These are phyloP conservation scores for Allium sativum DNA, from an alignment of 106 monocot genomes.

Conservation along the genomic window DNA sequence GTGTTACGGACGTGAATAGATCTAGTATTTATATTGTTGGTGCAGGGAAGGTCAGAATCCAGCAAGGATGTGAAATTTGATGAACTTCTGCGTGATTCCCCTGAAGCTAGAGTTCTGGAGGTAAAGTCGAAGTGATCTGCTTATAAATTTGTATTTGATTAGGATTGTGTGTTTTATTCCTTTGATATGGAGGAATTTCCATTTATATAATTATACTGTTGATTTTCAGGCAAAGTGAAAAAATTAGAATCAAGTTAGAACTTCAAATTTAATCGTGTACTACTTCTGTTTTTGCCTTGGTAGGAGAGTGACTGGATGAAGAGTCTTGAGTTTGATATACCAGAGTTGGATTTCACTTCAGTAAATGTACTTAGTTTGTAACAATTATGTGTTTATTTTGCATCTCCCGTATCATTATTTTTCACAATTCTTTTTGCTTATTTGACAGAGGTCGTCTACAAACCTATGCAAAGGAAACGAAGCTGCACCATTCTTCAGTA, in stretches of 20 bases:
- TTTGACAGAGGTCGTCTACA: slow-evolving; percentile 22
- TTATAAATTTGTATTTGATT: no score
- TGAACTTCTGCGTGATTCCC: slow-evolving; percentile 1
- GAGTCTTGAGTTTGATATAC: slow-evolving; percentile 43
- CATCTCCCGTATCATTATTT: no score
- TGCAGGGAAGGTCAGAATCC: slow-evolving; percentile 25
- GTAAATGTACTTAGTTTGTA: slow-evolving; percentile 17
- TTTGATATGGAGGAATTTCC: no score
- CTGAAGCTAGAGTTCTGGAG: slow-evolving; percentile 11
- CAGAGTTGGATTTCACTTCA: slow-evolving; percentile 36
- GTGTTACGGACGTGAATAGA: no score
- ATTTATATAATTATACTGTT: no score
- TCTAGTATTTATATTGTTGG: neutral
- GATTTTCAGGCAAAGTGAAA: no score
- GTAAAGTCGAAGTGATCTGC: slow-evolving; percentile 5
- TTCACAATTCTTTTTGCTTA: neutral
- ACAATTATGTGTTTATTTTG: neutral
- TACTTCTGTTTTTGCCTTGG: neutral
- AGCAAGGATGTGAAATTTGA: no score
- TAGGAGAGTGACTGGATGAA: slow-evolving; percentile 11
- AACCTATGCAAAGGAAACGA: slow-evolving; percentile 13
- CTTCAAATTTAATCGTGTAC: neutral
- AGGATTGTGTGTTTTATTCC: no score
- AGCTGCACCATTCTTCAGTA: slow-evolving; percentile 12
- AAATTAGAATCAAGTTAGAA: neutral